Conservation (phyloP, 2,329 filamentous ascomycete genomes). For the Cytospora mali region DNA sequence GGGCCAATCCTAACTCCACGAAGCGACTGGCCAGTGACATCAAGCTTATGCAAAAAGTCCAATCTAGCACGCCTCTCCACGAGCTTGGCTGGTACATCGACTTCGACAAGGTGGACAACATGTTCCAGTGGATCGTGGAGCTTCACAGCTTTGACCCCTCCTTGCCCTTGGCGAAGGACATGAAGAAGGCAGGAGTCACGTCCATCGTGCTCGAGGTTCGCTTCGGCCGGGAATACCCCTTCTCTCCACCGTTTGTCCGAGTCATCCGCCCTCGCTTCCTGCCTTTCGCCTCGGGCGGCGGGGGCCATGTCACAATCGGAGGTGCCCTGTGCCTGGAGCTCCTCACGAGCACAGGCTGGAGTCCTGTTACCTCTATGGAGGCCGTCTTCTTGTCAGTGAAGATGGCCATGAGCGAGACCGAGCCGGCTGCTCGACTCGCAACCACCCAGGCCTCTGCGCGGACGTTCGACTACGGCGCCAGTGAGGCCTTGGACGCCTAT, state of each 20-base stretch:
- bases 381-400: slow-evolving; percentile 80
- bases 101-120: slow-evolving; percentile 64
- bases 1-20: slow-evolving; percentile 64
- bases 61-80: slow-evolving; percentile 60
- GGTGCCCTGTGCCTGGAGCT: slow-evolving; percentile 85
- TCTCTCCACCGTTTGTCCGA: slow-evolving; percentile 80
- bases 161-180: slow-evolving; percentile 74
- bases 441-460: not conserved
- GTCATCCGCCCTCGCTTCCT: slow-evolving; percentile 81
- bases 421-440: slow-evolving; percentile 75
- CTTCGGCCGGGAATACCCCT: slow-evolving; percentile 75
- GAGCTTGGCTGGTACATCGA: slow-evolving; percentile 86
- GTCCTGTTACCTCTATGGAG: slow-evolving; percentile 71
- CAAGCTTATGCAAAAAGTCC: slow-evolving; percentile 62
- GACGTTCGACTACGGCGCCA: slow-evolving; percentile 61
- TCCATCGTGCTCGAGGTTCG: slow-evolving; percentile 82
- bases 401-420: slow-evolving; percentile 69
- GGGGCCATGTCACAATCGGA: slow-evolving; percentile 66
- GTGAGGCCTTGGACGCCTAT: slow-evolving; percentile 75
- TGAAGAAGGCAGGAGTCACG: slow-evolving; percentile 61
- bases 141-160: slow-evolving; percentile 76
- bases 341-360: slow-evolving; percentile 83
- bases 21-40: slow-evolving; percentile 68
- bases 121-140: slow-evolving; percentile 92
- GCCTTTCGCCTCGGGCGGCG: slow-evolving; percentile 71